Conservation (phyloP, 2,329 filamentous ascomycete genomes). For the Didymella sp. region DNA sequence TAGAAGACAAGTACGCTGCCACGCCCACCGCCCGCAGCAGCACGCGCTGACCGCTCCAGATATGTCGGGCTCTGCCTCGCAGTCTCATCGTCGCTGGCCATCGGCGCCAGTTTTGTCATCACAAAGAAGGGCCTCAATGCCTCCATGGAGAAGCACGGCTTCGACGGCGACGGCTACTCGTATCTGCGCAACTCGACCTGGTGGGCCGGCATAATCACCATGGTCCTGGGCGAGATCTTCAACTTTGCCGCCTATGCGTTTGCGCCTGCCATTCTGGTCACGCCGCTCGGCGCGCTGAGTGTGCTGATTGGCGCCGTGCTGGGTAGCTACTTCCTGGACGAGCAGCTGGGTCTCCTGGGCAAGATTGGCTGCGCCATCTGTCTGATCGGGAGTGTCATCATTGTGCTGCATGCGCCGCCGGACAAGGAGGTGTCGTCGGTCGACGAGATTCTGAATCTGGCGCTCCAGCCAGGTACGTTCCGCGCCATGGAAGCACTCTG, state of each 20-base stretch:
- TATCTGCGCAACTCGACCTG: constrained; percentile 95
- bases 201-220: constrained; percentile 91
- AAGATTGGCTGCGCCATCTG: constrained; percentile 96
- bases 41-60: constrained; percentile 43
- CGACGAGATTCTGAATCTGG: constrained; percentile 88
- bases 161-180: constrained; percentile 94
- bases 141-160: constrained; percentile 88
- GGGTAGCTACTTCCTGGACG: constrained; percentile 91
- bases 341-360: constrained; percentile 87
- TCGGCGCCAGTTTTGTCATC: constrained; percentile 87
- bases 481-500: not conserved
- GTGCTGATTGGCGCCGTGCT: constrained; percentile 95
- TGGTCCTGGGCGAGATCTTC: constrained; percentile 91
- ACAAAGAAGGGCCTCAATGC: constrained; percentile 98
- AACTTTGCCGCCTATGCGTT: constrained; percentile 99
- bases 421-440: constrained; percentile 91
- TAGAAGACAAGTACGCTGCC: constrained; percentile 52
- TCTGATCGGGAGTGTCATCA: constrained; percentile 93
- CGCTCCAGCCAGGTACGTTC: constrained; percentile 80
- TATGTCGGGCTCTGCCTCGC: constrained; percentile 52
- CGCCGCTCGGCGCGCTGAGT: constrained; percentile 88
- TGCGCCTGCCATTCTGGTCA: constrained; percentile 97
- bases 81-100: constrained; percentile 45
- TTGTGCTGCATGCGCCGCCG: constrained; percentile 94
- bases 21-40: constrained; percentile 3